Evolutionary conservation across 2,329 filamentous ascomycete species (phyloP), one percentile per base, ranked within the genome.

Genomic region (Talaromyces piceae): DNA sequence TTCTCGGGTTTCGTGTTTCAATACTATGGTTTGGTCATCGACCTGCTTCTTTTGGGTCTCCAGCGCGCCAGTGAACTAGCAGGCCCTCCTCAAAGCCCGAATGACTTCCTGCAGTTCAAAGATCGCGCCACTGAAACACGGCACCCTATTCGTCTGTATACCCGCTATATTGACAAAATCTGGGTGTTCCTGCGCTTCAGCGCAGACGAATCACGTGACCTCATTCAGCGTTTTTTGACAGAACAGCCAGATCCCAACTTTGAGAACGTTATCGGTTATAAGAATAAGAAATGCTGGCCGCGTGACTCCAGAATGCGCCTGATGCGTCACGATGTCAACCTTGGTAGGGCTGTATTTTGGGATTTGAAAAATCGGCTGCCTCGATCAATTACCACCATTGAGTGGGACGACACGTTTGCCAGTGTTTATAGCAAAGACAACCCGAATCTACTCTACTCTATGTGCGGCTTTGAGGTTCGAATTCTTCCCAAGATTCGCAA

Each of bases 221-320:
- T 98, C 44, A 98, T 98, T 53, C 93, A 98, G 68, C 86, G 93
- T 8, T 98, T 97, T 78, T 77, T 98, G 59, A 98, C 94, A 0
- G 94, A 98, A 66, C 91, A 98, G 64, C 93, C 93, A 0, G 94
- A 98, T 68, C 93, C 93, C 2, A 98, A 98, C 66, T 98, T 98
- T 58, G 93, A 98, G 67, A 98, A 98, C 58, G 93, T 98, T 39
- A 97, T 98, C 61, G 93, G 93, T 0, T 98, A 97, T 71, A 91
- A 88, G 75, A 98, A 95, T 73, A 98, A 98, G 77, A 98, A 97
- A 69, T 98, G 94, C 72, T 98, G 93, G 93, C 94, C 93, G 39
- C 83, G 93, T 61, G 93, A 98, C 67, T 96, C 91, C 22, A 83
- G 93, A 47, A 98, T 98, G 94, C 86, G 94, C 43, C 73, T 98